Base-by-base conservation (phyloP, 306 rosid species). In the Calophaca sinica region DNA sequence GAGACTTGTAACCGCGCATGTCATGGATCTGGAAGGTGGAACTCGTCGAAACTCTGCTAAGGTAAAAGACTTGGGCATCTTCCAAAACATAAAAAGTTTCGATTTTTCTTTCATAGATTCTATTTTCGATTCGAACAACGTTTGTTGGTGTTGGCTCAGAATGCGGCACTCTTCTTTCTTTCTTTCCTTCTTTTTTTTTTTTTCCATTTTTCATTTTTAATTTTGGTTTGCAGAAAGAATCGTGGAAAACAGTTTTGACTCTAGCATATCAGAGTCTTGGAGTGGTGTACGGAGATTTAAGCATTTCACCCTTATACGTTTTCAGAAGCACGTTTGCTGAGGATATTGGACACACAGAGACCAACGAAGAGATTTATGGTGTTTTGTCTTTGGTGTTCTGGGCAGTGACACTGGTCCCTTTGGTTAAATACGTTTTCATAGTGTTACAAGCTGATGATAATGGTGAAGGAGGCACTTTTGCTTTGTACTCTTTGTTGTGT, bases 381-480 rank as follows among this genome's bases (percentile, higher is more conserved):
- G 94, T 94, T 5, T 76, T 94, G 77, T 94, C 99, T 49, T 84
- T 94, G 79, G 92, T 94, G 33, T 90, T 94, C 83, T 94, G 99
- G 99, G 89, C 93, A 2, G 81, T 94, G 48, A 94, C 99, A 44
- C 57, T 94, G 71, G 53, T 94, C 49, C 97, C 99, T 35, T 72
- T 94, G 77, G 68, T 94, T 20, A 94, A 94, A 66, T 94, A 94
- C 36, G 97, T 94, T 52, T 90, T 92, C 69, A 87, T 94, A 9
- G 99, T 94, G 49, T 86, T 94, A 7, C 91, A 76, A 77, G 99
- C 97, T 9, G 87, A 94, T 62, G 99, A 94, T 61, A 94, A 94
- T 88, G 97, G 97, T 15, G 99, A 94, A 76, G 99, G 99, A 70
- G 99, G 99, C 66, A 94, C 97, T 14, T 94, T 94, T 79, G 99